Evolutionary conservation across 2,329 filamentous ascomycete genomes (phyloP).

Genomic region (Ophiosphaerella herpotricha): DNA sequence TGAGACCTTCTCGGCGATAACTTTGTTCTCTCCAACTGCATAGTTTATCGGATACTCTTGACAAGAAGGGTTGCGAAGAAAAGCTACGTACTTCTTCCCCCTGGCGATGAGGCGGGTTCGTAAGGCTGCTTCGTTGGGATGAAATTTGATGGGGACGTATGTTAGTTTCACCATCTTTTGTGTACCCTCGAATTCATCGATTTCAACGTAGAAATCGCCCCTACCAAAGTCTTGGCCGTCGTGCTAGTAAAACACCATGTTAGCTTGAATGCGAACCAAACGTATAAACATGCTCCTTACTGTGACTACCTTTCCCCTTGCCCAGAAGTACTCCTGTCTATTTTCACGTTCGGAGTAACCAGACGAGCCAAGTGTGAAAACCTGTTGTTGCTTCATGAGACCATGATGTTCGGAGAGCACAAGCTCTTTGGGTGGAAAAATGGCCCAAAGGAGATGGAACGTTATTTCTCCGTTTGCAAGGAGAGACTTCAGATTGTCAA

Average conservation of each 20-base stretch:
- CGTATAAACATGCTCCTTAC: too few species aligned
- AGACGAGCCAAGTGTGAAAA: not conserved
- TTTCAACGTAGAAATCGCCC: not conserved
- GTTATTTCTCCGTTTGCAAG: not conserved
- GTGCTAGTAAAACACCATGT: not conserved
- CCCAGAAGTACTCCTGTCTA: not conserved
- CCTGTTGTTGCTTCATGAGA: not conserved
- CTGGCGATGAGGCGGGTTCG: not conserved
- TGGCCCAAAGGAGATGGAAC: conserved; percentile 1
- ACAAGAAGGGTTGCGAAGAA: not conserved
- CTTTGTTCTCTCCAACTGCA: not conserved
- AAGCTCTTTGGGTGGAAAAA: conserved; percentile 1
- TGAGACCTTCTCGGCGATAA: not conserved
- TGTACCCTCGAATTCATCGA: not conserved
- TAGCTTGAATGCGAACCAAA: too few species aligned
- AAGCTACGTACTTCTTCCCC: conserved; percentile 1
- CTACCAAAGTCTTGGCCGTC: conserved; percentile 3
- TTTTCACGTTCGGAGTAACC: not conserved
- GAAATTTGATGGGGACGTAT: not conserved
- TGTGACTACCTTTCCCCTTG: not conserved
- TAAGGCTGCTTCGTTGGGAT: not conserved
- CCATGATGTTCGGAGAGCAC: not conserved
- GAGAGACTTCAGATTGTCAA: not conserved
- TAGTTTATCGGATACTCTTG: not conserved
- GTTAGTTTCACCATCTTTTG: not conserved